Evolutionary conservation across 257 asterid genomes (phyloP).

Genomic region (Datura wrightii): DNA sequence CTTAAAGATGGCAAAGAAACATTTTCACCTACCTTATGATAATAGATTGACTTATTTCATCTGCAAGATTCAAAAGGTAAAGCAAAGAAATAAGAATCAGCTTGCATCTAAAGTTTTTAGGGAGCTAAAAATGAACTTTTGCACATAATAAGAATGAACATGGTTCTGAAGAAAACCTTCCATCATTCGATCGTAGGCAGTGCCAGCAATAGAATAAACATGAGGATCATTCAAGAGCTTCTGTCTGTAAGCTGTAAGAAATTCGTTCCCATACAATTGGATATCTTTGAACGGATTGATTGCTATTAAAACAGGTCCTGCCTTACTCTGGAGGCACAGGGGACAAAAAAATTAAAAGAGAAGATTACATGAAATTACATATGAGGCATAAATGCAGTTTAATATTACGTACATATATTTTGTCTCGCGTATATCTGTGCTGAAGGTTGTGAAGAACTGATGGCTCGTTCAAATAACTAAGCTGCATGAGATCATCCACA

Average conservation of each 20-base stretch:
- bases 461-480: slow-evolving; percentile 89
- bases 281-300: slow-evolving; percentile 88
- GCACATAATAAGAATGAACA: slow-evolving; percentile 16
- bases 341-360: slow-evolving; percentile 37
- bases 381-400: slow-evolving; percentile 3
- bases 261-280: slow-evolving; percentile 67
- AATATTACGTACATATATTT: slow-evolving; percentile 67
- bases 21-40: slow-evolving; percentile 73
- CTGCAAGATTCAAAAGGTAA: slow-evolving; percentile 57
- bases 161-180: slow-evolving; percentile 52
- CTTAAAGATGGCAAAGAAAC: slow-evolving; percentile 35
- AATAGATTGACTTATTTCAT: slow-evolving; percentile 78
- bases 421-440: slow-evolving; percentile 66
- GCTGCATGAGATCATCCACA: slow-evolving; percentile 89
- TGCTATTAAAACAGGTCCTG: slow-evolving; percentile 87
- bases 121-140: slow-evolving; percentile 16
- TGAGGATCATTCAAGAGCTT: slow-evolving; percentile 84
- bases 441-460: slow-evolving; percentile 91
- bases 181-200: slow-evolving; percentile 80
- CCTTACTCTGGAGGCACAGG: slow-evolving; percentile 73
- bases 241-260: slow-evolving; percentile 67
- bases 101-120: slow-evolving; percentile 24
- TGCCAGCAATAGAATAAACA: slow-evolving; percentile 77
- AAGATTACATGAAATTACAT: slow-evolving; percentile 18
- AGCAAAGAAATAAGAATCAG: slow-evolving; percentile 32